phyloP scores from a whole-genome alignment of 2,329 filamentous ascomycete genomes.

The Teratosphaeria destructans region DNA sequence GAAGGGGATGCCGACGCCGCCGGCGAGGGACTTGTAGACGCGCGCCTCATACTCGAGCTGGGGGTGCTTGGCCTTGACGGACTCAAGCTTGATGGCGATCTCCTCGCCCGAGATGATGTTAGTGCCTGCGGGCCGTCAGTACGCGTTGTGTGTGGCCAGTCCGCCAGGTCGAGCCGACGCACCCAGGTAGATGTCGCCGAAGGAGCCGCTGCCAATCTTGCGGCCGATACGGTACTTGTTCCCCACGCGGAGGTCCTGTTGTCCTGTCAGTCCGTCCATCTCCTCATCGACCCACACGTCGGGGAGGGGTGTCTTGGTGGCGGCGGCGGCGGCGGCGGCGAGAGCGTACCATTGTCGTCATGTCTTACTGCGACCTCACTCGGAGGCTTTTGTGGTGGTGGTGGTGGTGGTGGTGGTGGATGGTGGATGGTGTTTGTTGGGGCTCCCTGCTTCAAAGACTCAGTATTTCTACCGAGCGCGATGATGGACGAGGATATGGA shows the following conservation, averaged over 20 bases:
- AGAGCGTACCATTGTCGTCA: slow-evolving; percentile 53
- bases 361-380: slow-evolving; percentile 29
- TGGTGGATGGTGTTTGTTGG: no score
- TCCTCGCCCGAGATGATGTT: slow-evolving; percentile 99
- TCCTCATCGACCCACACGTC: not conserved
- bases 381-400: slow-evolving; percentile 7
- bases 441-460: slow-evolving; percentile 8
- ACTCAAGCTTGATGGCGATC: slow-evolving; percentile 99
- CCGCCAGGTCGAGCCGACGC: slow-evolving; percentile 20
- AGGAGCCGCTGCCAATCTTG: slow-evolving; percentile 95
- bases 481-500: not conserved
- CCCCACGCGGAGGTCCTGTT: slow-evolving; percentile 91
- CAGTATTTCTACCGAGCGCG: slow-evolving; percentile 18
- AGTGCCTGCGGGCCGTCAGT: slow-evolving; percentile 51
- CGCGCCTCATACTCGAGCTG: slow-evolving; percentile 98
- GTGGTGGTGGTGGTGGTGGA: no score
- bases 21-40: slow-evolving; percentile 80
- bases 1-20: slow-evolving; percentile 95
- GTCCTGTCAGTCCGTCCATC: slow-evolving; percentile 24
- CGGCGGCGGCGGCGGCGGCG: slow-evolving; percentile 17
- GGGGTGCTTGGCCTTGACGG: slow-evolving; percentile 98
- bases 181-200: slow-evolving; percentile 95
- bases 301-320: not conserved
- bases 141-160: slow-evolving; percentile 1
- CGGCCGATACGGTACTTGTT: slow-evolving; percentile 99